These are phyloP conservation scores for Arxiozyma bovina DNA, from an alignment of 1,139 yeast species.

Conservation along the genomic window DNA sequence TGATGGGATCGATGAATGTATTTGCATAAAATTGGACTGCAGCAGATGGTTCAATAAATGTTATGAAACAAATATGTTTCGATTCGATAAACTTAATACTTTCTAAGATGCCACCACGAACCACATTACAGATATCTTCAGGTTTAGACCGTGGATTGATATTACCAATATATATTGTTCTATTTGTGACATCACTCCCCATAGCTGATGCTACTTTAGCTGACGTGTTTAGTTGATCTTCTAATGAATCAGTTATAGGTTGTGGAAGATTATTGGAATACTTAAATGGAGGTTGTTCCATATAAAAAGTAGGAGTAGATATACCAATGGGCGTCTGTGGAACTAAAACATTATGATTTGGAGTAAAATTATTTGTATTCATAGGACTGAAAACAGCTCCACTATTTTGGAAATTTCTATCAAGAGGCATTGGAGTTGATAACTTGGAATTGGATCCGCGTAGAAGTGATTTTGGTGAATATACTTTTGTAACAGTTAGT, in stretches of 20 bases:
- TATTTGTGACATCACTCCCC: constrained; percentile 69
- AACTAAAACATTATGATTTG: neutral
- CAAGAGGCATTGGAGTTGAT: constrained; percentile 6
- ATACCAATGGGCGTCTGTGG: constrained; percentile 6
- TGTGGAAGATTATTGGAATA: constrained; percentile 5
- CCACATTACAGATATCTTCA: constrained; percentile 77
- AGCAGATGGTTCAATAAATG: constrained; percentile 71
- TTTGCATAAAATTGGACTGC: constrained; percentile 79
- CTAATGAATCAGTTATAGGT: constrained; percentile 36
- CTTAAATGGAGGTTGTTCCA: constrained; percentile 11
- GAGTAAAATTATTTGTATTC: neutral
- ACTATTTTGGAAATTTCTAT: constrained; percentile 1
- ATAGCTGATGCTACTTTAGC: constrained; percentile 66
- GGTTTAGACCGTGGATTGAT: constrained; percentile 69
- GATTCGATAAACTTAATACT: constrained; percentile 63
- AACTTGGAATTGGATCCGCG: constrained; percentile 10
- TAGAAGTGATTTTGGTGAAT: constrained; percentile 8
- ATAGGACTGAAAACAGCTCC: neutral
- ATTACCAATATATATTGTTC: constrained; percentile 72
- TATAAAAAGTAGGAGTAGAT: constrained; percentile 3
- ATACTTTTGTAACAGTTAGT: constrained; percentile 13
- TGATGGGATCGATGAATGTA: constrained; percentile 65
- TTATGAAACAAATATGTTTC: constrained; percentile 73
- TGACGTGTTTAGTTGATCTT: constrained; percentile 62
- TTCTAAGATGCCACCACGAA: constrained; percentile 72